Percentiles rank a stretch among this genome's conserved stretches.
Conservation (phyloP, 2,329 filamentous ascomycete genomes). For the Clonostachys rhizophaga region DNA sequence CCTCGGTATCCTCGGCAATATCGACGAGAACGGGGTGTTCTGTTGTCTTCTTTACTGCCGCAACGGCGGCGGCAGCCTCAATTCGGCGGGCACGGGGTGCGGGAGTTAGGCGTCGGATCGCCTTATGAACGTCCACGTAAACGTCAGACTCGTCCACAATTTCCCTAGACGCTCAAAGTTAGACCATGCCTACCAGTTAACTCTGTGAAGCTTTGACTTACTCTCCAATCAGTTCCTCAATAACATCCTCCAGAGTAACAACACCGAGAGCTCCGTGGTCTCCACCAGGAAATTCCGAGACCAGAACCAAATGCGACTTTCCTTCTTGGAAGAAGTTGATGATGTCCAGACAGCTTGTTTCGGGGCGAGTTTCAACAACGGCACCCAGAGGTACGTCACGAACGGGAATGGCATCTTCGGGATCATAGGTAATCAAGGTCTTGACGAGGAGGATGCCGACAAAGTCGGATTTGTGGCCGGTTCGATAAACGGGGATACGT, state of each 20-base stretch:
- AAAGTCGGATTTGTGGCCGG: constrained; percentile 81
- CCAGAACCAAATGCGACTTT: constrained; percentile 97
- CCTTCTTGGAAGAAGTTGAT: constrained; percentile 99
- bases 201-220: constrained; percentile 40
- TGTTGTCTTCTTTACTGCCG: constrained; percentile 20
- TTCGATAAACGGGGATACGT: constrained; percentile 87
- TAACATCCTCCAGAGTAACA: constrained; percentile 94
- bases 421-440: constrained; percentile 97
- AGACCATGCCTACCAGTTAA: constrained; percentile 10
- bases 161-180: constrained; percentile 53
- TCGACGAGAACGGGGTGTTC: constrained; percentile 23
- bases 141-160: constrained; percentile 99
- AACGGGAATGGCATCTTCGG: constrained; percentile 83
- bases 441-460: constrained; percentile 98
- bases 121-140: constrained; percentile 97
- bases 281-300: constrained; percentile 86
- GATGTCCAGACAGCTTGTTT: constrained; percentile 96
- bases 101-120: constrained; percentile 82
- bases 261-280: constrained; percentile 88
- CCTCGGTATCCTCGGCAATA: constrained; percentile 36
- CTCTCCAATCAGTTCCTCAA: constrained; percentile 98
- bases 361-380: constrained; percentile 87
- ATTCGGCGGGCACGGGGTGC: constrained; percentile 69
- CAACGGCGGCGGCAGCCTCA: constrained; percentile 24
- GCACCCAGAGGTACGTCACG: constrained; percentile 90